Evolutionary conservation across 352 stramenopile species (phyloP), one percentile per base, ranked within the genome.

Genomic region (Globisporangium perplexum): DNA sequence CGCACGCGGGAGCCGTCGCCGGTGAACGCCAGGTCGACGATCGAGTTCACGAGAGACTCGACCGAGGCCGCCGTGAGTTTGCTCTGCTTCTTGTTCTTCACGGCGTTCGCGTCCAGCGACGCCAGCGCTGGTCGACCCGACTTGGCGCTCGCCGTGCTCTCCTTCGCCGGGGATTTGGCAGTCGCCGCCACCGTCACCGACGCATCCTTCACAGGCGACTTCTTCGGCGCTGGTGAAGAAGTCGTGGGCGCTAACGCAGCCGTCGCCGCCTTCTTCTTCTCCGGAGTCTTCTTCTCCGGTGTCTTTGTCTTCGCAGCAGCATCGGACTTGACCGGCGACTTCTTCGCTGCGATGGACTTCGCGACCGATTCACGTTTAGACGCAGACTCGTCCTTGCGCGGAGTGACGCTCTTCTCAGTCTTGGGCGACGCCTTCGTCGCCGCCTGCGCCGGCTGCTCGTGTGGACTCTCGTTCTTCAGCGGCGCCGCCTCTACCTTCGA

Each of bases 1-100:
- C 73, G 72, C 42, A 89, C 76, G 18, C 71, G 69, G 45, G 33
- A 49, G 18, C 69, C 60, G 3, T 84, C 69, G 14, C 63, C 63
- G 31, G 68, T 47, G 58, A 81, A 83, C 38, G 63, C 68, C 26
- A 89, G 24, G 46, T 86, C 76, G 24, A 50, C 39, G 36, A 43
- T 36, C 4, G 67, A 69, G 12, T 63, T 62, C 15, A 89, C 74
- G 12, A 89, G 62, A 22, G 56, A 60, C 44, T 72, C 67, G 26
- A 88, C 66, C 17, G 60, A 55, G 20, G 65, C 67, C 23, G 64
- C 73, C 17, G 28, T 28, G 3, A 22, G 18, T 47, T 56, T 60
- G 8, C 53, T 59, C 8, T n/a, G n/a, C 47, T 62, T 35, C 35
- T 53, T 54, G 30, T 52, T 66, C 14, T 59, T 64, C 14, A 50